Evolutionary conservation across 441 rosid genomes (phyloP).

Genomic region (Erysimum pusillum): DNA sequence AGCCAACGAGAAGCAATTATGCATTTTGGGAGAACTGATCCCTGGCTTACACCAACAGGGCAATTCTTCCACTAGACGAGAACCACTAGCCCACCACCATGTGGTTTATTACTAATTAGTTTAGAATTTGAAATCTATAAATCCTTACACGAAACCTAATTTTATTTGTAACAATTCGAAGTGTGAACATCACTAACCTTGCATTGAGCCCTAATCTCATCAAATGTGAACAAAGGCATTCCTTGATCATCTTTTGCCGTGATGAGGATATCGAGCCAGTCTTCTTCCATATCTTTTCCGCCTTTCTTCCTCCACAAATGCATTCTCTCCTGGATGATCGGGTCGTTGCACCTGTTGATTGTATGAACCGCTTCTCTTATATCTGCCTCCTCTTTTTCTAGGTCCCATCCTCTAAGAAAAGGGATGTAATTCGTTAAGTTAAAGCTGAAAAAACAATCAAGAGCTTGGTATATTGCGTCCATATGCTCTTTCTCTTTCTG

Average conservation of each 20-base stretch:
- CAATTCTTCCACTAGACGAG: too few relatives aligned
- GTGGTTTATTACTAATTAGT: neutral
- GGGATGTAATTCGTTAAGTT: conserved; percentile 50
- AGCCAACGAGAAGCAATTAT: too few relatives aligned
- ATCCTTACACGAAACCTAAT: neutral
- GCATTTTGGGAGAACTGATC: too few relatives aligned
- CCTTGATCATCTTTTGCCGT: conserved; percentile 43
- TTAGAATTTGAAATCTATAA: neutral
- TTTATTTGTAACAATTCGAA: neutral
- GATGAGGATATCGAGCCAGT: conserved; percentile 54
- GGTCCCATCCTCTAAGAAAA: conserved; percentile 49
- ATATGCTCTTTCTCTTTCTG: conserved; percentile 52
- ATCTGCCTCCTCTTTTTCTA: conserved; percentile 46
- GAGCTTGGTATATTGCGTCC: conserved; percentile 44
- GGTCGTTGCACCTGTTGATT: conserved; percentile 40
- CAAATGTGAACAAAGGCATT: conserved; percentile 35
- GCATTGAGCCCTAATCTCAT: conserved; percentile 47
- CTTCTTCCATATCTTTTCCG: conserved; percentile 16
- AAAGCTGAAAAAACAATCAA: conserved; percentile 45
- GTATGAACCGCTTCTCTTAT: conserved; percentile 25
- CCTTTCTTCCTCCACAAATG: conserved; percentile 42
- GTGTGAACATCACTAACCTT: conserved; percentile 33
- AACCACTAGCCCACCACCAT: too few relatives aligned
- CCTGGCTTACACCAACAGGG: too few relatives aligned
- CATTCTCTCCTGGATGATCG: conserved; percentile 43